These are phyloP conservation scores for Miamiensis avidus DNA, from an alignment of 169 alveolate species.

Conservation along the genomic window DNA sequence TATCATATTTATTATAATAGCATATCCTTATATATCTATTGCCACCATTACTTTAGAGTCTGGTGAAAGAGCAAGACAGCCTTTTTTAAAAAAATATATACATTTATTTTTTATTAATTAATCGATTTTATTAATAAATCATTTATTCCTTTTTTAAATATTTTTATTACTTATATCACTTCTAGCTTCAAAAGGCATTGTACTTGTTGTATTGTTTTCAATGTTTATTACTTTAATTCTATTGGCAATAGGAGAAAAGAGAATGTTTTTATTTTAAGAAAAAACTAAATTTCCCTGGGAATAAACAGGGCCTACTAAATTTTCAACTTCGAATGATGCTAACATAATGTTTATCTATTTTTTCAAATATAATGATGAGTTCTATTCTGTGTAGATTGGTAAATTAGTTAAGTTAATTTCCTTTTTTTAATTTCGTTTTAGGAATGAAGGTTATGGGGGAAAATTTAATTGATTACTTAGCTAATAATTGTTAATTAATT, in stretches of 20 bases:
- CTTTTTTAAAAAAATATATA: not conserved
- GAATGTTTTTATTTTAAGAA: conserved; percentile 20
- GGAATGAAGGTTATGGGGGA: too few relatives aligned
- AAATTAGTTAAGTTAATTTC: too few relatives aligned
- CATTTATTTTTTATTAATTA: not conserved
- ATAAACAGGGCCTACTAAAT: conserved; percentile 18
- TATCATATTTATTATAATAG: conserved; percentile 16
- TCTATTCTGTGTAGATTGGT: too few relatives aligned
- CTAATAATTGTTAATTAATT: too few relatives aligned
- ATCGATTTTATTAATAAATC: too few relatives aligned
- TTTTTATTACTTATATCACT: conserved; percentile 4
- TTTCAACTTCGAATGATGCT: conserved; percentile 14
- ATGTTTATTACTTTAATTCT: conserved; percentile 21
- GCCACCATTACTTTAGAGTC: conserved; percentile 20
- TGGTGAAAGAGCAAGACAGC: conserved; percentile 9
- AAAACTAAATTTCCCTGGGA: conserved; percentile 19
- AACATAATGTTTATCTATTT: not conserved
- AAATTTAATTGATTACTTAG: too few relatives aligned
- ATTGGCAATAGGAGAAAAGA: conserved; percentile 14
- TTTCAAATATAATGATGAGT: too few relatives aligned
- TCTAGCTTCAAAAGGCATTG: conserved; percentile 15
- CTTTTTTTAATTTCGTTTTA: too few relatives aligned
- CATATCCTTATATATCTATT: conserved; percentile 20
- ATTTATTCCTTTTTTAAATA: too few relatives aligned
- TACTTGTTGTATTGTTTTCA: conserved; percentile 10